Evolutionary conservation across 164 flowering plant genomes (phyloP).

Genomic region (Annona cherimola): DNA sequence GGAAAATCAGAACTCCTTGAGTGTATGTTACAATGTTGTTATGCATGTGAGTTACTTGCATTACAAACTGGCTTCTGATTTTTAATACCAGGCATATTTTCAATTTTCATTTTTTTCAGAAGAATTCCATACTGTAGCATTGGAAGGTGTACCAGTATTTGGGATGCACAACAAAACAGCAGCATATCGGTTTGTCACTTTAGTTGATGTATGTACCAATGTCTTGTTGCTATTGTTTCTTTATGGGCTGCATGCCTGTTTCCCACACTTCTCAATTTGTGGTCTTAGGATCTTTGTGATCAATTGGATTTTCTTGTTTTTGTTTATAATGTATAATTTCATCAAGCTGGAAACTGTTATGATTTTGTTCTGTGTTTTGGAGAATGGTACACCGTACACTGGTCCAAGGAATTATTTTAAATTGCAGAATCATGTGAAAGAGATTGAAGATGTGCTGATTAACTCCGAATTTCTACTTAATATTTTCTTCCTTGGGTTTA

Average conservation of each 20-base stretch:
- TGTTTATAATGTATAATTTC: neutral
- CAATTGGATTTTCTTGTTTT: neutral
- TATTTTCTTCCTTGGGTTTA: too few relatives aligned
- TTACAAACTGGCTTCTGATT: too few relatives aligned
- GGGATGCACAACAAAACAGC: slow-evolving; percentile 82
- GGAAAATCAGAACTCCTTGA: neutral
- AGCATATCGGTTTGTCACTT: slow-evolving; percentile 93
- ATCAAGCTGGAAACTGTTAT: neutral
- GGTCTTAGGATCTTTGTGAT: neutral
- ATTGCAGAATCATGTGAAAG: too few relatives aligned
- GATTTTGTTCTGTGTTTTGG: too few relatives aligned
- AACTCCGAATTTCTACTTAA: too few relatives aligned
- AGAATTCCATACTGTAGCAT: slow-evolving; percentile 77
- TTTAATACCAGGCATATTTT: too few relatives aligned
- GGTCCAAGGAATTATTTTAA: too few relatives aligned
- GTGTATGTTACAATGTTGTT: neutral
- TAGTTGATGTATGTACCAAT: slow-evolving; percentile 71
- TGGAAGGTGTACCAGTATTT: slow-evolving; percentile 85
- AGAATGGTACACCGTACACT: too few relatives aligned
- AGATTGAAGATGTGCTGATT: too few relatives aligned
- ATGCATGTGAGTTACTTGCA: neutral
- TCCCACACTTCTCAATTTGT: neutral
- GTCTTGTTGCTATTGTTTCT: neutral
- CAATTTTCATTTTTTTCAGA: slow-evolving; percentile 38
- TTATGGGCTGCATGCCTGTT: neutral